Base-by-base conservation (phyloP, 805 yeast species). In the Komagataella populi region DNA sequence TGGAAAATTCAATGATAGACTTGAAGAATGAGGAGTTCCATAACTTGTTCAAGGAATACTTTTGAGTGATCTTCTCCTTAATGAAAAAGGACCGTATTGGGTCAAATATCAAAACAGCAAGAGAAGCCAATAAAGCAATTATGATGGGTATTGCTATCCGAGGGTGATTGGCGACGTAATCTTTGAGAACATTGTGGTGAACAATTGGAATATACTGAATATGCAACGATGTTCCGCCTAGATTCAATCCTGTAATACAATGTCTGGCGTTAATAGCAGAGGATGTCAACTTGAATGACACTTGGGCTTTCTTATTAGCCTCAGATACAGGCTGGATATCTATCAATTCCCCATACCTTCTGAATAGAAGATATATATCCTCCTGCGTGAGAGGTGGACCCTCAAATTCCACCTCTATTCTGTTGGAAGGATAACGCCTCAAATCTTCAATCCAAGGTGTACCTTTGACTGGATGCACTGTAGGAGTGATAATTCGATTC, bases 401-500 rank as follows among this genome's bases (percentile, higher is more conserved):
- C 56, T 84, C 88, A 62, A 84, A 90, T 23, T 74, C 72, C 4
- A 91, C 80, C 51, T 77, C 75, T 22, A 93, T 66, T 12, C 72
- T 71, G 6, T 73, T 67, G 51, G 84, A 80, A 6, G 96, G 95
- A 56, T 74, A 77, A 55, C 96, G 69, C 58, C 87, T 77, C 63
- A 93, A 70, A 63, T 93, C 99, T 67, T 91, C 98, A 54, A 93
- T 84, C 96, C 97, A 91, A 0, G 99, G 99, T 1, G 77, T 71
- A 55, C 99, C 99, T 58, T 84, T 83, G 1, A 93, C 97, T 0
- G 85, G 81, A 60, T 73, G 83, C 50, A 76, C 83, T 53, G 70
- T 68, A 2, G 83, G 84, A 52, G 66, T 69, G 1, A 76, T 64
- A n/a, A 79, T 58, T 51, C 70, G 70, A 20, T 74, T 69, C 20